Evolutionary conservation across 1,284 basidiomycete species (phyloP), one percentile per base, ranked within the genome.

Genomic region (Boletus sp.): DNA sequence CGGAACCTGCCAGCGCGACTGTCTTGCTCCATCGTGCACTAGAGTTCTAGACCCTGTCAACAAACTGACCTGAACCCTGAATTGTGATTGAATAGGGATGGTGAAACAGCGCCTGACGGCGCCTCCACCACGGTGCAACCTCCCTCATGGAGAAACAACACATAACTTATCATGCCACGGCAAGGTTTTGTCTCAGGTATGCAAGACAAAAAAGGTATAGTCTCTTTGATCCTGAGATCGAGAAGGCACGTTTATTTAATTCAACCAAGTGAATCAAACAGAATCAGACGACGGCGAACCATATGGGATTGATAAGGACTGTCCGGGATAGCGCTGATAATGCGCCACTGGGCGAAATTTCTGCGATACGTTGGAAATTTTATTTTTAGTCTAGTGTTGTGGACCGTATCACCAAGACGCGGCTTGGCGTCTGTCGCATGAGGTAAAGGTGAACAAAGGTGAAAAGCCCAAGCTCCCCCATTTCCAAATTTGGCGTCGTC

Each of bases 401-500:
- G 53, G 43, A 16, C 32, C 43, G 30, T 19, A n/a, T n/a, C 25
- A 27, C n/a, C 25, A 13, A 13, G 16, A 4, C n/a, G 5, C 9
- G 30, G 7, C 29, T 32, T 37, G 5, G 23, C 26, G 25, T 19
- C 6, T 25, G 14, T 32, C n/a, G 13, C 8, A 35, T 43, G 51
- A 51, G 55, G 43, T 48, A 58, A 57, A 36, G 20, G 14, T 38
- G 23, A 42, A 22, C n/a, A n/a, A n/a, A n/a, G 16, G 41, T 14
- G 32, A 19, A 29, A 35, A 43, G 37, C n/a, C 29, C 25, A 26
- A 26, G 22, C 26, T 20, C 22, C 41, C 19, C 25, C 4, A 27
- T 44, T 38, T 33, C 47, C 23, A 33, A 41, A 45, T 34, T 5
- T 8, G 17, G 57, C 19, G 30, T 1, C 5, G 27, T 19, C 33